Evolutionary conservation across 2,329 filamentous ascomycete species (phyloP).

Genomic region (Fusarium subglutinans): DNA sequence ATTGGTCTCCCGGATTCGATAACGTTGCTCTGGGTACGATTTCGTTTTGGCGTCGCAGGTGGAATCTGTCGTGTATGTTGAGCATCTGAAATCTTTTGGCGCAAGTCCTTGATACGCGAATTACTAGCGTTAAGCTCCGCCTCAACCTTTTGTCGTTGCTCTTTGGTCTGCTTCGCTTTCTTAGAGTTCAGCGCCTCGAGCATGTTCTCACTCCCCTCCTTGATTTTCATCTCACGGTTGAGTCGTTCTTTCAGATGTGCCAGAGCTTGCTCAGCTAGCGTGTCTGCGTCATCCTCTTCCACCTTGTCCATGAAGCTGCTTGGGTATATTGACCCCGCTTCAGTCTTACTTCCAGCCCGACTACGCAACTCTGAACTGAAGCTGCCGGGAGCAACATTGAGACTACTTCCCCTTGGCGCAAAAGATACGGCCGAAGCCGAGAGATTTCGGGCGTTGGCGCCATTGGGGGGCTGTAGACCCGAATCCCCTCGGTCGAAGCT

Average conservation of each 20-base stretch:
- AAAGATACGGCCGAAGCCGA: slow-evolving; percentile 68
- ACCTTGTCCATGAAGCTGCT: slow-evolving; percentile 61
- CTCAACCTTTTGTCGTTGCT: slow-evolving; percentile 81
- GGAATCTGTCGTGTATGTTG: slow-evolving; percentile 60
- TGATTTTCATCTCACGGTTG: slow-evolving; percentile 97
- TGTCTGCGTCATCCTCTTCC: slow-evolving; percentile 68
- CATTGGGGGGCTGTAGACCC: slow-evolving; percentile 61
- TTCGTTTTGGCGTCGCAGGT: slow-evolving; percentile 62
- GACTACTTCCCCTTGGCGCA: slow-evolving; percentile 72
- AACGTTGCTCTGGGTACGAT: slow-evolving; percentile 58
- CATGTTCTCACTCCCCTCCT: slow-evolving; percentile 97
- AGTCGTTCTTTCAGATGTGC: slow-evolving; percentile 82
- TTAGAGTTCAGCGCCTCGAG: slow-evolving; percentile 93
- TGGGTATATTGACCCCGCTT: slow-evolving; percentile 49
- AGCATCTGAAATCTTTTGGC: slow-evolving; percentile 67
- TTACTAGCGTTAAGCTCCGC: slow-evolving; percentile 92
- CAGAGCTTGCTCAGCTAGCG: slow-evolving; percentile 76
- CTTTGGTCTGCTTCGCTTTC: slow-evolving; percentile 94
- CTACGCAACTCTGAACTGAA: slow-evolving; percentile 90
- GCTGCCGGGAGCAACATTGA: slow-evolving; percentile 80
- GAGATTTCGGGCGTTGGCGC: slow-evolving; percentile 55
- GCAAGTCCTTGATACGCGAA: slow-evolving; percentile 70
- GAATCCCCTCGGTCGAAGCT: slow-evolving; percentile 64
- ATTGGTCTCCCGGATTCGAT: slow-evolving; percentile 57
- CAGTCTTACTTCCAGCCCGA: slow-evolving; percentile 50